A percentile compares a stretch with the other conserved stretches of the same genome.
Evolutionary conservation across 208 protist species (phyloP).

Genomic region (Crithidia fasciculata): DNA sequence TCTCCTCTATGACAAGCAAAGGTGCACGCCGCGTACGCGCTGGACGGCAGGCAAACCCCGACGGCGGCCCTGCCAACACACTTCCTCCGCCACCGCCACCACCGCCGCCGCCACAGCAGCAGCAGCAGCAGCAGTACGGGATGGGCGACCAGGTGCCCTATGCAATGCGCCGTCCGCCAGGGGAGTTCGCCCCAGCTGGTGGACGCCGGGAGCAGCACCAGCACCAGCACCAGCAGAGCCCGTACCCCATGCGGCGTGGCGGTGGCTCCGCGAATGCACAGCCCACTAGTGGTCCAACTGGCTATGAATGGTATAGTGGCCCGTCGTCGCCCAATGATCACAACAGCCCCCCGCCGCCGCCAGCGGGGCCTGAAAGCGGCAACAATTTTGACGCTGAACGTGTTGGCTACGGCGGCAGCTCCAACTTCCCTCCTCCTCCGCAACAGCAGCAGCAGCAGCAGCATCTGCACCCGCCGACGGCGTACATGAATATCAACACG

Average conservation of each 20-base stretch:
- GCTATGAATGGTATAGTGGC: no score
- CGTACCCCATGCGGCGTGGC: constrained; percentile 2
- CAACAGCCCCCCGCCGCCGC: no score
- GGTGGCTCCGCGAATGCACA: neutral
- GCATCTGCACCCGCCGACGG: constrained; percentile 29
- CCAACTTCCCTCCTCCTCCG: neutral
- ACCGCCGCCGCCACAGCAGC: constrained; percentile 1
- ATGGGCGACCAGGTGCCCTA: neutral
- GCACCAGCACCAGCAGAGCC: neutral
- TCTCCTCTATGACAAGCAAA: no score
- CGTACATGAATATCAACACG: constrained; percentile 21
- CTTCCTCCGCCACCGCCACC: neutral
- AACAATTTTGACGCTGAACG: neutral
- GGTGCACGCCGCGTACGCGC: neutral
- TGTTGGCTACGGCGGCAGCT: neutral
- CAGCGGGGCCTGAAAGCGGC: neutral
- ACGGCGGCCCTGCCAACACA: neutral
- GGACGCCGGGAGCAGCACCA: neutral
- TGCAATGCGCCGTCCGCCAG: neutral
- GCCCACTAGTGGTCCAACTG: no score
- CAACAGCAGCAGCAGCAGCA: constrained; percentile 14
- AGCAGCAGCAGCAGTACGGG: constrained; percentile 5
- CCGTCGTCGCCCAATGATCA: no score
- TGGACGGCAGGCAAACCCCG: neutral
- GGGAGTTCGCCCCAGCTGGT: no score